phyloP scores from a whole-genome alignment of 345 rosid genomes.

The Salix udensis region DNA sequence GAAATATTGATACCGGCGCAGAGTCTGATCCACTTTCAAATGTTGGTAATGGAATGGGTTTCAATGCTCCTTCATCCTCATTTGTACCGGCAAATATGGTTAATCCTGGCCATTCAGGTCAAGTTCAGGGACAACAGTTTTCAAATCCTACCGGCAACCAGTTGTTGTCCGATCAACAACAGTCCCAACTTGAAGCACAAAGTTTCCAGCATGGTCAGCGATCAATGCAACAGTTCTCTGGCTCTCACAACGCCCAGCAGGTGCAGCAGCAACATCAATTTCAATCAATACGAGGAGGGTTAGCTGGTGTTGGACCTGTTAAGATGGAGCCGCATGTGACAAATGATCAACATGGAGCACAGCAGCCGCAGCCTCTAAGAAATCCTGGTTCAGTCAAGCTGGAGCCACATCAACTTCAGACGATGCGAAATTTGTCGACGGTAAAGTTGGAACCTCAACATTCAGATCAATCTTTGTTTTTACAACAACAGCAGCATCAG shows the following conservation, averaged over 20 bases:
- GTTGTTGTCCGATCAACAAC: conserved; percentile 64
- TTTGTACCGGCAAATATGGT: conserved; percentile 59
- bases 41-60: conserved; percentile 64
- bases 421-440: conserved; percentile 55
- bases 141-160: conserved; percentile 56
- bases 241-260: conserved; percentile 41
- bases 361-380: conserved; percentile 51
- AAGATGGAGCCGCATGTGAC: conserved; percentile 79
- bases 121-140: conserved; percentile 77
- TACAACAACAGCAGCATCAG: conserved; percentile 64
- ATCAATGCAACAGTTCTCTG: conserved; percentile 59
- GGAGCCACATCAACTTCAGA: conserved; percentile 67
- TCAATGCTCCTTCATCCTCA: conserved; percentile 53
- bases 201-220: conserved; percentile 77
- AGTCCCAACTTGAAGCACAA: conserved; percentile 58
- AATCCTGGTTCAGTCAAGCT: conserved; percentile 62
- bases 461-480: conserved; percentile 67
- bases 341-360: conserved; percentile 56
- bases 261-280: conserved; percentile 70
- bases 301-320: conserved; percentile 66
- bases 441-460: conserved; percentile 81
- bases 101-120: conserved; percentile 61
- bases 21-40: conserved; percentile 69
- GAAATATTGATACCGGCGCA: conserved; percentile 62
- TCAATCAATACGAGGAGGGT: conserved; percentile 56